Percentiles rank a stretch among this genome's conserved stretches.
Conservation (phyloP, 805 yeast species). For the Wickerhamomyces rabaulensis region DNA sequence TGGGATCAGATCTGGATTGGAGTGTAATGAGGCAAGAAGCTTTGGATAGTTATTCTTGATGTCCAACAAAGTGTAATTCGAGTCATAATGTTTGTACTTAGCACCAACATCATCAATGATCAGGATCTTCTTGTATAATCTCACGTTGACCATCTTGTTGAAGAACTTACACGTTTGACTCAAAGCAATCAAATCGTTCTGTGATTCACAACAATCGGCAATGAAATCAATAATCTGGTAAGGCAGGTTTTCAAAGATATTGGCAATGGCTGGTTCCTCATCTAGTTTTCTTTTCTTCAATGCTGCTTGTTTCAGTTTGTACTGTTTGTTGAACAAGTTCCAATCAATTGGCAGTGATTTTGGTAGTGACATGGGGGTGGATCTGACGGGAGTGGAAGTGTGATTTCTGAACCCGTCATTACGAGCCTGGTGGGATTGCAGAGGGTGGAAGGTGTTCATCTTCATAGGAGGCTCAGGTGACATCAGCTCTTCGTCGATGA, state of each 20-base stretch:
- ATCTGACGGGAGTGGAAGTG: constrained; percentile 21
- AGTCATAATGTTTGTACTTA: constrained; percentile 17
- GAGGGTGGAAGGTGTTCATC: background rate
- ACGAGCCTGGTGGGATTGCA: constrained; percentile 1
- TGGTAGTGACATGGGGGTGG: constrained; percentile 22
- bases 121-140: constrained; percentile 21
- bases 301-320: constrained; percentile 16
- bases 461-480: constrained; percentile 1
- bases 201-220: constrained; percentile 23
- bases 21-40: constrained; percentile 23
- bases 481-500: constrained; percentile 14
- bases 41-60: constrained; percentile 20
- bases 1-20: constrained; percentile 21
- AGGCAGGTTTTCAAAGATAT: constrained; percentile 25
- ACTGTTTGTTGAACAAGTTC: constrained; percentile 25
- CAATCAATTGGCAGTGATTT: constrained; percentile 25
- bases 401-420: constrained; percentile 16
- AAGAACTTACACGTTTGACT: constrained; percentile 22
- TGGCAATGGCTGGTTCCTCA: constrained; percentile 7
- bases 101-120: constrained; percentile 21
- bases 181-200: constrained; percentile 22
- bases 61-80: constrained; percentile 20
- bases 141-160: constrained; percentile 21
- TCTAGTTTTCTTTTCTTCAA: constrained; percentile 3
- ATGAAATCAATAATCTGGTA: constrained; percentile 24